Evolutionary conservation across 23 red algal genomes (phyloP), one percentile per base, ranked within the genome.

Genomic region (Gracilaria gracilis): DNA sequence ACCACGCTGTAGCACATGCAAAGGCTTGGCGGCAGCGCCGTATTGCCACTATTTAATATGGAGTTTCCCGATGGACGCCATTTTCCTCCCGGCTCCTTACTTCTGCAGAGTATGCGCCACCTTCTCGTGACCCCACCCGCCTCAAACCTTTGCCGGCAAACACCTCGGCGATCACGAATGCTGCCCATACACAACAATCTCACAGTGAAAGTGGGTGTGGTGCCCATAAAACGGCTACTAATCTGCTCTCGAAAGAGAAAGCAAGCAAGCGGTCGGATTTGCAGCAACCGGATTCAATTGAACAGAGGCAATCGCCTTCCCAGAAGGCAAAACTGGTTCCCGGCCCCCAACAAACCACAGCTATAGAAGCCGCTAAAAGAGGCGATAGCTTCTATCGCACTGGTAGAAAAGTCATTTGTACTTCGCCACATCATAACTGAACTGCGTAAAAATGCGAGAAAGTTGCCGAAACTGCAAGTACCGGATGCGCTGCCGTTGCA

Each of bases 351-450:
- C 90, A 93, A 39, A 55, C 70, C 0, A 81, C 53, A 2, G 90
- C 90, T 47, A 13, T 93, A 35, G 21, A 47, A 20, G 81, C 83
- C 6, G 90, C 90, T 0, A 35, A 36, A 51, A 9, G 37, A 0
- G 90, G 90, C 67, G 55, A 85, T 9, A 80, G 71, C 53, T 93
- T 93, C 49, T 86, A 86, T 33, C 57, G 86, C n/a, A 93, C 90
- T 0, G 90, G 82, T 80, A 0, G 90, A 81, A 6, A 93, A 93
- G 44, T 86, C 80, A 16, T 85, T 81, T 47, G 83, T 80, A 16
- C 81, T 93, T 33, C 66, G 74, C 19, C 71, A 36, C 20, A 86
- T 93, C 59, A 84, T 93, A 65, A 19, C 46, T 33, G 24, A 61
- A 15, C 38, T 93, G 21, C 80, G 90, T 19, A 21, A 19, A 9